Evolutionary conservation across 768 basidiomycete genomes (phyloP).

Genomic region (Terana coerulea): DNA sequence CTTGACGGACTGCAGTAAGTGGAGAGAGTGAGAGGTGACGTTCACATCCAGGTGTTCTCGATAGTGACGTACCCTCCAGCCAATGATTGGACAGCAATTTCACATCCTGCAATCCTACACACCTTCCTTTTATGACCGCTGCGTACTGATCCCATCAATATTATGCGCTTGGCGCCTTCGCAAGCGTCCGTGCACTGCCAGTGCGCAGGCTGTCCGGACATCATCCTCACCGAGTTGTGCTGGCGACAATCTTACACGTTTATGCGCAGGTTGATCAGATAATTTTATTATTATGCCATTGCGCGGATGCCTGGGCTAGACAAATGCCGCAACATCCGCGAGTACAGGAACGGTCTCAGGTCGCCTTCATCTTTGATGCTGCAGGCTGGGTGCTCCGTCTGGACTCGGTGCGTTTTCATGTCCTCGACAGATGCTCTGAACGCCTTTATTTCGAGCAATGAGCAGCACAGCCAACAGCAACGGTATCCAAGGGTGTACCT

Average conservation of each 20-base stretch:
- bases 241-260: neutral
- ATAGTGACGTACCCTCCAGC: slow-evolving; percentile 5
- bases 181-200: neutral
- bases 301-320: neutral
- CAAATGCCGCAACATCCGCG: neutral
- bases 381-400: neutral
- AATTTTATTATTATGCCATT: neutral
- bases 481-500: neutral
- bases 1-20: no score
- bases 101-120: neutral
- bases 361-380: neutral
- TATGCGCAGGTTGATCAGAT: neutral
- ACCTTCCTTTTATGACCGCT: neutral
- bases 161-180: neutral
- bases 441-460: neutral
- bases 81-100: slow-evolving; percentile 2
- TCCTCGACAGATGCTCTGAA: neutral
- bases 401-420: neutral
- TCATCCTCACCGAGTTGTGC: neutral
- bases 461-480: neutral
- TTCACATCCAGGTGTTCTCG: no score
- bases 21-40: no score
- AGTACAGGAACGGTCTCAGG: neutral
- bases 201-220: neutral
- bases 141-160: slow-evolving; percentile 1